phyloP scores from a whole-genome alignment of 2,329 filamentous ascomycete species.

The Botryotinia convoluta region DNA sequence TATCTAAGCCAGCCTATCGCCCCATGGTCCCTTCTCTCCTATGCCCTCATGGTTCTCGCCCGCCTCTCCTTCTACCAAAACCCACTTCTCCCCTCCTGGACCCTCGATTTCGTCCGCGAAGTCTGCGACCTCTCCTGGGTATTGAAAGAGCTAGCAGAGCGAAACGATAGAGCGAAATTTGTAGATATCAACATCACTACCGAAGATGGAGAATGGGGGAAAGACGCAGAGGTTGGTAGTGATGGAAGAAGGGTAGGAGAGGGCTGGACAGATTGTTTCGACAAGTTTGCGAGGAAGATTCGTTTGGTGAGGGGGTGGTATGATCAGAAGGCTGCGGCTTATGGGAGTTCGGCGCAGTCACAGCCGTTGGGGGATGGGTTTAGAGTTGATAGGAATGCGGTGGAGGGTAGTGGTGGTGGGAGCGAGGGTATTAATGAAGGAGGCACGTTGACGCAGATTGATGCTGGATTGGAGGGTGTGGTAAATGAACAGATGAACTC shows the following conservation, averaged over 20 bases:
- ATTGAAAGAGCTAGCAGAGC: background rate
- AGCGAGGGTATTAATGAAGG: background rate
- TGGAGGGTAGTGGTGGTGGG: background rate
- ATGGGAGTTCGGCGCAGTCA: background rate
- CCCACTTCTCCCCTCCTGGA: constrained; percentile 4
- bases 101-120: constrained; percentile 4
- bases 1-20: constrained; percentile 4
- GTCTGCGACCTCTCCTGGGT: constrained; percentile 9
- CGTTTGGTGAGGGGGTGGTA: background rate
- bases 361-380: background rate
- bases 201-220: background rate
- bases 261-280: constrained; percentile 10
- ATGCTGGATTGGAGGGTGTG: background rate
- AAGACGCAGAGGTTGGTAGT: background rate
- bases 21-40: constrained; percentile 7
- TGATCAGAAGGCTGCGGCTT: background rate
- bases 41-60: constrained; percentile 2
- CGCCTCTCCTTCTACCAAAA: constrained; percentile 9
- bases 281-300: constrained; percentile 15
- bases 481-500: background rate
- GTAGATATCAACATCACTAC: background rate
- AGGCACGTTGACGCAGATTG: background rate
- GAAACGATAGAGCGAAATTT: constrained; percentile 2
- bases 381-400: background rate
- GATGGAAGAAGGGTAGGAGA: background rate